Base-by-base conservation (phyloP, 495 filamentous ascomycete genomes). In the Penicillium longicatenatum region DNA sequence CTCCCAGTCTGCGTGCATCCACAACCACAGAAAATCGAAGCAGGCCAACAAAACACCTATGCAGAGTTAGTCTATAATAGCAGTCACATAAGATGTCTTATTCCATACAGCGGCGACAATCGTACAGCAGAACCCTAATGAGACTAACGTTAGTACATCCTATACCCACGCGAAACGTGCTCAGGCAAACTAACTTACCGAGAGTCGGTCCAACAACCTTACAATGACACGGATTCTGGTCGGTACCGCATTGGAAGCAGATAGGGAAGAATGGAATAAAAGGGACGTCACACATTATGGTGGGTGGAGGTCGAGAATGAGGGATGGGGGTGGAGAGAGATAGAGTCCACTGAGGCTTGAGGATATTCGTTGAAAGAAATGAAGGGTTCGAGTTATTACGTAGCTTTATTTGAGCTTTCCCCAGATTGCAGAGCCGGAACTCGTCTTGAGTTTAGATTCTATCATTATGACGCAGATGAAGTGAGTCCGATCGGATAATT, bases 161-260 rank as follows among this genome's bases (percentile, higher is more conserved):
- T 26, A 2, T 26, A 26, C 26, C 7, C 26, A 26, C 22, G 17
- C 30, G 7, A 17, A n/a, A 14, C 10, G 22, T 12, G 51, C 16
- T 9, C 9, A 35, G 45, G 33, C 41, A 21, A 4, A 3, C 21
- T 17, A 8, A 47, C 39, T 48, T 72, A 75, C 82, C 82, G 21
- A 86, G 55, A 2, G 83, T 85, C 22, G 84, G 84, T 10, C 84
- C 83, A 22, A 87, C 78, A 14, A 87, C 79, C 58, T 86, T 86
- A 69, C 82, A 85, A 50, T 78, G 82, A 54, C 84, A 86, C 1
- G 83, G 83, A 58, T 86, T 86, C 66, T 85, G 81, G 55, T 82
- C 79, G 2, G 80, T 82, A 37, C 79, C 79, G 62, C 79, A 82
- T 65, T 82, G 80, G 66, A 82, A 79, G 60, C 80, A 82, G 60